phyloP scores from a whole-genome alignment of 2,329 filamentous ascomycete species.

The Magnaporthiopsis poae region DNA sequence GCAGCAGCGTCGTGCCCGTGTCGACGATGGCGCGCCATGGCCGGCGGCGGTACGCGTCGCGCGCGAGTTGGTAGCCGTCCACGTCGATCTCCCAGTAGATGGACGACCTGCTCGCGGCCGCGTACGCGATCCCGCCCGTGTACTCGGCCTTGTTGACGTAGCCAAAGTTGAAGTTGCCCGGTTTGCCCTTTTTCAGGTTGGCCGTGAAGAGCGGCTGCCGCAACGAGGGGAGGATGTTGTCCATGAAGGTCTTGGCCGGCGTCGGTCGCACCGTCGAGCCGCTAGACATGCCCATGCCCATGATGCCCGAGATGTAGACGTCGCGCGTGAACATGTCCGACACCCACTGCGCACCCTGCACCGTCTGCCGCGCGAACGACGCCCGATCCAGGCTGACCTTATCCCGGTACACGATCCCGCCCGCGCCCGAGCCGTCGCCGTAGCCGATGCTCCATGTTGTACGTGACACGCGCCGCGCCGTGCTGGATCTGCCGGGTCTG shows the following conservation, averaged over 20 bases:
- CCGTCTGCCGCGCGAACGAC: constrained; percentile 29
- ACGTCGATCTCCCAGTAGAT: constrained; percentile 50
- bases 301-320: constrained; percentile 29
- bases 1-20: constrained; percentile 33
- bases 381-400: constrained; percentile 32
- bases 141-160: constrained; percentile 44
- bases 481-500: constrained; percentile 26
- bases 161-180: constrained; percentile 42
- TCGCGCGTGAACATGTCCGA: constrained; percentile 29
- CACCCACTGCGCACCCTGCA: constrained; percentile 32
- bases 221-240: constrained; percentile 21
- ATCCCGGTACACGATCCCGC: constrained; percentile 33
- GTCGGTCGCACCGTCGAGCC: constrained; percentile 34
- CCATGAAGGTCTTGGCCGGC: constrained; percentile 32
- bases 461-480: constrained; percentile 23
- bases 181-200: constrained; percentile 21
- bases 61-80: constrained; percentile 34
- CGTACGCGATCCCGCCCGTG: constrained; percentile 43
- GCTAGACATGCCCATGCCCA: constrained; percentile 33
- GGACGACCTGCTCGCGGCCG: constrained; percentile 34
- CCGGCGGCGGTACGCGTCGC: constrained; percentile 33
- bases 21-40: constrained; percentile 26
- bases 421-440: constrained; percentile 30
- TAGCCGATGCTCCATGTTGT: constrained; percentile 31
- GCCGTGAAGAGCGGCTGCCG: constrained; percentile 23